Conservation (phyloP, 805 yeast species). For the Saturnispora kantuleensis region DNA sequence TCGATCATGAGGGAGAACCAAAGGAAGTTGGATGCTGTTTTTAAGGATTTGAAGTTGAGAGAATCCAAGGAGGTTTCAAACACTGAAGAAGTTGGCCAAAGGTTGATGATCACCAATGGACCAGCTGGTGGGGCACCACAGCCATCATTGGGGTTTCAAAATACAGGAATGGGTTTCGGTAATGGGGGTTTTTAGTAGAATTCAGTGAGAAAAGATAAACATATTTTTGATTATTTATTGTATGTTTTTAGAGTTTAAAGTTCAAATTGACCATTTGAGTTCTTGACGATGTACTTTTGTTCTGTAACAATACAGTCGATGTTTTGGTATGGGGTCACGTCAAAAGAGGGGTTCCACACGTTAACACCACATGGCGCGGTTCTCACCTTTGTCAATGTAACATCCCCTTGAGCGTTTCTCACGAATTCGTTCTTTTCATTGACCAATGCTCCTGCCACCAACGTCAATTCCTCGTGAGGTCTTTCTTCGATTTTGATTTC, state of each 20-base stretch:
- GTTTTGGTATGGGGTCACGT: slow-evolving; percentile 73
- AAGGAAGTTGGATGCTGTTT: slow-evolving; percentile 51
- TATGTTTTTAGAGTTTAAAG: slow-evolving; percentile 9
- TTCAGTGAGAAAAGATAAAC: background rate
- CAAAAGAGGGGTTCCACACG: slow-evolving; percentile 97
- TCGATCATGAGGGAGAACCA: slow-evolving; percentile 75
- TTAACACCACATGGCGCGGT: slow-evolving; percentile 76
- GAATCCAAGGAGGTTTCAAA: slow-evolving; percentile 42
- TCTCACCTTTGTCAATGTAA: slow-evolving; percentile 43
- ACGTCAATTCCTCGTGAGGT: slow-evolving; percentile 68
- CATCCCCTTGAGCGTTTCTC: slow-evolving; percentile 17
- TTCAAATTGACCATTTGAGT: slow-evolving; percentile 37
- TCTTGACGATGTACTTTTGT: slow-evolving; percentile 46
- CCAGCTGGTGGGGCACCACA: slow-evolving; percentile 19
- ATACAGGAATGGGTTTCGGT: slow-evolving; percentile 68
- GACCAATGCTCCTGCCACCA: slow-evolving; percentile 59
- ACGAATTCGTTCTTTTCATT: slow-evolving; percentile 24
- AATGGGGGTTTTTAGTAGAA: slow-evolving; percentile 32
- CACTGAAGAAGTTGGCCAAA: slow-evolving; percentile 47
- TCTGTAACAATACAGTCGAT: slow-evolving; percentile 92
- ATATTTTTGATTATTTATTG: slow-evolving; percentile 8
- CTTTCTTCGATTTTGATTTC: slow-evolving; percentile 82
- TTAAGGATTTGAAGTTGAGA: slow-evolving; percentile 63
- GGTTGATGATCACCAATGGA: slow-evolving; percentile 78
- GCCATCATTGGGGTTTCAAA: slow-evolving; percentile 47